Evolutionary conservation across 345 rosid genomes (phyloP), one percentile per base, ranked within the genome.

Genomic region (Viola odorata): DNA sequence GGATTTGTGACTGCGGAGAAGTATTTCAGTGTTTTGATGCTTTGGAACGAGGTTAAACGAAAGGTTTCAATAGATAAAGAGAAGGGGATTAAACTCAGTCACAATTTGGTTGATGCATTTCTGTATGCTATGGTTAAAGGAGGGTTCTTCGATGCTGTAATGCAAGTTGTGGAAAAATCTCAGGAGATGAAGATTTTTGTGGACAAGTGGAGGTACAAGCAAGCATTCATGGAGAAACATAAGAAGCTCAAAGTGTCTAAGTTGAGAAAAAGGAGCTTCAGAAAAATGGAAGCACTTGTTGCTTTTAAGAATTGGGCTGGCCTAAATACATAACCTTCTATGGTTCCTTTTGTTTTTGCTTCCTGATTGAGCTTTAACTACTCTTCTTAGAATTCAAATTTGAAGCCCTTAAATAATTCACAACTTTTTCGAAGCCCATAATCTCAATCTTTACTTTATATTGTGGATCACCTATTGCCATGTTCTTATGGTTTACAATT

Each of bases 251-350:
- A 84, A 67, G 83, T 94, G 63, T 76, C 91, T 36, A 94, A 90
- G 73, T 41, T 90, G 75, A 85, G 99, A 75, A 90, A 80, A 75
- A 86, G 82, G 76, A 94, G 73, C 78, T 78, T 83, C 69, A 83
- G 85, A 71, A 94, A 88, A 75, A 88, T 81, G 97, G 97, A 94
- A 76, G 87, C 97, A 1, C 91, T 94, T 36, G 65, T 90, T 70
- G 92, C 95, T 51, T 94, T 90, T 82, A 90, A 90, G 87, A 90
- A 86, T 69, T 94, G 97, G 97, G 97, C 83, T 73, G 96, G 99
- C 70, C 80, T 94, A 51, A 88, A 69, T 73, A 81, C 89, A 60
- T 90, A 81, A 85, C 48, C 48, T 53, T 49, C 17, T n/a, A 37
- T 13, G 7, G 14, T 12, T 47, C 32, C 1, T 15, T 8, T 7